Base-by-base conservation (phyloP, 176 grass and related monocot species). In the Aegilops longissima region DNA sequence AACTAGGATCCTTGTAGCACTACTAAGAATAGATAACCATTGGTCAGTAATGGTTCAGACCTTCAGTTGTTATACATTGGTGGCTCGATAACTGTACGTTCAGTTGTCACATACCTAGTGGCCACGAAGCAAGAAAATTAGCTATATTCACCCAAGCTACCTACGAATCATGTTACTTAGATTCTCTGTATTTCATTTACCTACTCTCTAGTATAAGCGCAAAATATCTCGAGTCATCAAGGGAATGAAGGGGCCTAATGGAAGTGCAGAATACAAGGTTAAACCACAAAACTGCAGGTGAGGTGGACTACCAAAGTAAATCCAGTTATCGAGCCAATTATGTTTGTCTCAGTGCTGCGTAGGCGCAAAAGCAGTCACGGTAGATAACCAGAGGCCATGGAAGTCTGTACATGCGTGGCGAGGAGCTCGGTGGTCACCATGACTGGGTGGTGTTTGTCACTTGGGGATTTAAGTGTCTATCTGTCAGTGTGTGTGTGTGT, bases 1-100 rank as follows among this genome's bases (percentile, higher is more conserved):
- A 81, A 81, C 39, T 81, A 51, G 3, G 20, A 81, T 47, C 61
- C 62, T 81, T 81, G 24, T 80, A 33, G 25, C 16, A 30, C 79
- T 25, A 47, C 24, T 4, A 81, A 21, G 77, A 59, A 62, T 79
- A 1, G 12, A 79, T 18, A 61, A 61, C 6, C 52, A 78, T 56
- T 61, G 33, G 58, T 24, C 21, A 40, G 9, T 24, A 64, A 27
- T 80, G 8, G 58, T 80, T 64, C 77, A 40, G 23, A 21, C 18
- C 20, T 59, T 59, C 7, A 21, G 54, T 21, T 17, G 47, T 82
- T 83, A 33, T 71, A 58, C 34, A 82, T 33, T 56, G 21, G 49
- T 83, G 49, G 49, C 18, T 59, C 18, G 2, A 54, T 54, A 54
- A 59, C 54, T 59, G 54, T 3, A 59, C 54, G 3, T 59, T 8